Evolutionary conservation across 2,329 filamentous ascomycete genomes (phyloP), one percentile per base, ranked within the genome.

Genomic region (Camptophora hylomeconis): DNA sequence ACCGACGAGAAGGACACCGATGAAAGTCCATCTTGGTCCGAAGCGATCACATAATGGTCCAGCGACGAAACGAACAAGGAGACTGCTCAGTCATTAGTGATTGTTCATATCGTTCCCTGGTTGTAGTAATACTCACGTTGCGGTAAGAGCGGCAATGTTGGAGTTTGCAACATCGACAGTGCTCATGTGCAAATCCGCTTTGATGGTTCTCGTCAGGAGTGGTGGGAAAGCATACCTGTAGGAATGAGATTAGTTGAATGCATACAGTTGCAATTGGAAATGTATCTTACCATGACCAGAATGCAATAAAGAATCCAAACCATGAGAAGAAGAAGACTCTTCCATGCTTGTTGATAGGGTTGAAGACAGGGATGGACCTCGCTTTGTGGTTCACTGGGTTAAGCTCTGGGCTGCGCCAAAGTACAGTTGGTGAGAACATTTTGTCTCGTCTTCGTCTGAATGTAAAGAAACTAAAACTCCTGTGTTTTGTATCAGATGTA

Each of bases 281-380:
- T 66, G 56, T 63, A 81, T 73, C 80, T 60, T 92, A 92, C 69
- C 69, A 93, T 8, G 81, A 84, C 67, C 82, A 80, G 56, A 92
- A 93, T 5, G 80, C 78, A 30, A 87, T 69, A 67, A 89, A 75
- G 55, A 89, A 89, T 2, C 80, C 80, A 24, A 83, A 66, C 73
- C 80, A 89, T 2, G 79, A 80, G 58, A 92, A 92, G 62, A 86
- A 83, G 56, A 92, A 92, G 0, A 89, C 83, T 5, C 82, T 69
- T 20, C 83, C 84, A 60, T 93, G 83, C 43, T 73, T 60, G 51
- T 92, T 68, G 45, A 84, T 49, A 0, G 78, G 71, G 51, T 92
- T 92, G 37, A 93, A 59, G 12, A 82, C 52, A 0, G 84, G 84
- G 26, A 93, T 71, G 0, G 80, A 80, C 35, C 69, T 72, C 30